Evolutionary conservation across 306 rosid genomes (phyloP).

Genomic region (Medicago truncatula): MtrunA17r5.0-ANR NC_053049.1:49509001-49509500

Average conservation of each 20-base stretch:
- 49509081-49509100: conserved; percentile 42
- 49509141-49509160: conserved; percentile 94
- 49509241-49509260: conserved; percentile 64
- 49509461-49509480: not conserved
- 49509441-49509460: conserved; percentile 4
- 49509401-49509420: conserved; percentile 81
- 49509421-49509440: conserved; percentile 52
- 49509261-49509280: conserved; percentile 55
- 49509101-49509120: conserved; percentile 83
- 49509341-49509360: conserved; percentile 32
- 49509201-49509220: conserved; percentile 77
- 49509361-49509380: conserved; percentile 70
- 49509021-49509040: not conserved
- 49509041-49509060: conserved; percentile 5
- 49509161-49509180: conserved; percentile 84
- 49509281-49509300: conserved; percentile 35
- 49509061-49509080: conserved; percentile 13
- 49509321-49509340: conserved; percentile 27
- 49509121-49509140: conserved; percentile 85
- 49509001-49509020: conserved; percentile 23
- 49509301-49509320: conserved; percentile 3
- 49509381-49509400: conserved; percentile 84
- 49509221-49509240: conserved; percentile 83
- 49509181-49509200: conserved; percentile 64
- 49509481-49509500: not conserved